A percentile compares a stretch with the other conserved stretches of the same genome.
phyloP scores from a whole-genome alignment of 1,284 basidiomycete genomes.

The Phaffia rhodozyma region DNA sequence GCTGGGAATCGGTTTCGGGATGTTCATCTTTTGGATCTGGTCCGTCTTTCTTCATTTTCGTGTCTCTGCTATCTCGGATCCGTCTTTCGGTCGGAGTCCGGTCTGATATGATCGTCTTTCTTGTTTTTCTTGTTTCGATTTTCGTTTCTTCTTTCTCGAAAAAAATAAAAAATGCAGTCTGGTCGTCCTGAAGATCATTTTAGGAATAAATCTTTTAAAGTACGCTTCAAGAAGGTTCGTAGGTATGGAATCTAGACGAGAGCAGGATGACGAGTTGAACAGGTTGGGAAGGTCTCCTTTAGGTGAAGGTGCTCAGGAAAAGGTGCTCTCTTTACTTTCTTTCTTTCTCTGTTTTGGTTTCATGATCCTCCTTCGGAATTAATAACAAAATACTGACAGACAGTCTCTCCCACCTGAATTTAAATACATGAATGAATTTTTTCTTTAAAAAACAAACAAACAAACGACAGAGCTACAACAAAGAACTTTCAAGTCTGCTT shows the following conservation, averaged over 20 bases:
- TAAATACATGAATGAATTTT: neutral
- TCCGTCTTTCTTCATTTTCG: constrained; percentile 30
- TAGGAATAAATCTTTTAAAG: constrained; percentile 72
- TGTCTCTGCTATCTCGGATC: neutral
- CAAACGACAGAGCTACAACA: constrained; percentile 10
- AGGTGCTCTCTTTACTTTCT: constrained; percentile 37
- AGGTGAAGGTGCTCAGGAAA: constrained; percentile 74
- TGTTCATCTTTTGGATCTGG: constrained; percentile 68
- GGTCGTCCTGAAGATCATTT: constrained; percentile 72
- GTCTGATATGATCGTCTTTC: constrained; percentile 9
- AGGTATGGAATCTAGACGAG: constrained; percentile 61
- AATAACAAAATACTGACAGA: neutral
- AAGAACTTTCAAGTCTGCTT: constrained; percentile 1
- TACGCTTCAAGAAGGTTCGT: constrained; percentile 63
- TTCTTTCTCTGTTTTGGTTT: constrained; percentile 7
- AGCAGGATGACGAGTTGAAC: constrained; percentile 57
- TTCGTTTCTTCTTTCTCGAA: constrained; percentile 1
- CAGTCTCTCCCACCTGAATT: neutral
- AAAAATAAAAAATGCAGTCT: constrained; percentile 46
- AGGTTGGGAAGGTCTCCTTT: constrained; percentile 74
- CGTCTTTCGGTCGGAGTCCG: constrained; percentile 19
- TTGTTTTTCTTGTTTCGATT: constrained; percentile 6
- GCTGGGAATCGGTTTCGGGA: constrained; percentile 52
- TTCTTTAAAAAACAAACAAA: no score
- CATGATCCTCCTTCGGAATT: no score